Evolutionary conservation across 805 yeast genomes (phyloP), one percentile per base, ranked within the genome.

Genomic region (Schwanniomyces vanrijiae): DNA sequence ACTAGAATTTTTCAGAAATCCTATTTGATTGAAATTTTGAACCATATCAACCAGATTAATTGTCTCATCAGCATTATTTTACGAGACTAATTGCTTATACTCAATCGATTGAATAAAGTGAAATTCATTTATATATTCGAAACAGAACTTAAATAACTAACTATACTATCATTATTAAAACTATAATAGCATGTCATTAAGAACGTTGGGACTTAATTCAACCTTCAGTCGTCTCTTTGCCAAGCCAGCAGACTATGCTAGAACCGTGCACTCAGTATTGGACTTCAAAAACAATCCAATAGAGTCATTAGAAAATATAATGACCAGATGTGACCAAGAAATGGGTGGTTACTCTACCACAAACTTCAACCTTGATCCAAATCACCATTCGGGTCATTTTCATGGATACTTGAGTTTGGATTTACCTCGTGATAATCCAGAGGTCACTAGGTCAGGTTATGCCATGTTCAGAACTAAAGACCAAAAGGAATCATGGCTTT

Each of bases 391-490:
- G 50, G 79, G 58, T 54, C 71, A 53, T 65, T 55, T 73, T 56
- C 74, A 73, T 49, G 96, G 85, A 1, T 77, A 79, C 49, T 85
- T 88, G 67, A 82, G 81, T 60, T 76, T 84, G 49, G 88, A 85
- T 53, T 76, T 86, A 29, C 94, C 75, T 18, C 74, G 77, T 44
- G 78, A 79, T 51, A 73, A 82, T 42, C 88, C 89, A 0, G 83
- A 83, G 43, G 78, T 87, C 19, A 75, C 78, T 14, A 72, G 82
- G 50, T 78, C 85, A 16, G 96, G 96, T 5, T 82, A 82, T 70
- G 88, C 95, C 31, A 88, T 89, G 95, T 88, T 86, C 66, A 77
- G 95, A 51, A 88, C 96, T 0, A 77, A 72, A 54, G 88, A 87
- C 58, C 80, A 80, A 62, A 73, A 75, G 52, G 76, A 67, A 56